Conservation (phyloP, 257 asterid species). For the Fraxinus anomala region DNA sequence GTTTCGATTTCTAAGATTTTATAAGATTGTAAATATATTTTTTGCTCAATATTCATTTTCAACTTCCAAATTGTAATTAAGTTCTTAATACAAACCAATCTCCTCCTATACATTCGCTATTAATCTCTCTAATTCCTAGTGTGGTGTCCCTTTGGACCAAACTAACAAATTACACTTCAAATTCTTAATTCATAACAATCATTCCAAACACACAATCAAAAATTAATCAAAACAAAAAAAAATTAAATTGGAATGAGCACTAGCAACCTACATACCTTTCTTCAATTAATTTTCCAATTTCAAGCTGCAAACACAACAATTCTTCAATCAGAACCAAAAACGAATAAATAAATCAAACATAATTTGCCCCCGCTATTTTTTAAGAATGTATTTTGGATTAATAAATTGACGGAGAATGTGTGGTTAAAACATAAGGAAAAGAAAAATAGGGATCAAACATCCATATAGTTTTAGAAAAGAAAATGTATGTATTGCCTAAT, state of each 20-base stretch:
- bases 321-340: background rate
- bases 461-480: too few relatives aligned
- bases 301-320: conserved; percentile 24
- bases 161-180: conserved; percentile 44
- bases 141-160: conserved; percentile 37
- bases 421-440: too few relatives aligned
- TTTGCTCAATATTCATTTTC: background rate
- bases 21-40: too few relatives aligned
- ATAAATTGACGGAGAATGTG: too few relatives aligned
- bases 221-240: conserved; percentile 11
- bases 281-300: conserved; percentile 23
- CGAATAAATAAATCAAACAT: too few relatives aligned
- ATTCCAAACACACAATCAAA: conserved; percentile 18
- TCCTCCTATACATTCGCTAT: conserved; percentile 42
- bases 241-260: conserved; percentile 26
- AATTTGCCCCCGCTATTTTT: too few relatives aligned
- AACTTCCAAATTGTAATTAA: background rate
- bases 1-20: too few relatives aligned
- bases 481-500: too few relatives aligned
- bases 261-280: conserved; percentile 30
- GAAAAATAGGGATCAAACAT: too few relatives aligned
- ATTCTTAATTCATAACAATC: conserved; percentile 34
- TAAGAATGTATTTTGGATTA: too few relatives aligned
- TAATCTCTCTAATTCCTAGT: conserved; percentile 26
- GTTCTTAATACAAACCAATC: conserved; percentile 30